Conservation (phyloP, 2,329 filamentous ascomycete genomes). For the Ophiosphaerella herpotricha region DNA sequence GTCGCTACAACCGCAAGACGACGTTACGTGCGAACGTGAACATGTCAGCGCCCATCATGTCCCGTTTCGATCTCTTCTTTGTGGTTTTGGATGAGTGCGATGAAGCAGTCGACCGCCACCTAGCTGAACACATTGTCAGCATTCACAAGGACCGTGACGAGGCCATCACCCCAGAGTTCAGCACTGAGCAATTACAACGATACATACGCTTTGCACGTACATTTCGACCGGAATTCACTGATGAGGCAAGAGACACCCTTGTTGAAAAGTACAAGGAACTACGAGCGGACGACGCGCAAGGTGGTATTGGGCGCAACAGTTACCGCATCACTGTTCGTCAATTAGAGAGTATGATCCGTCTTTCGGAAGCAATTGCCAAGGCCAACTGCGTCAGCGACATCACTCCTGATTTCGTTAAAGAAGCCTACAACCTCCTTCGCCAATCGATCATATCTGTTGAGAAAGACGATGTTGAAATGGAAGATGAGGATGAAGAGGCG, state of each 20-base stretch:
- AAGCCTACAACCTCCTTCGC: conserved; percentile 87
- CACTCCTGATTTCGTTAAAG: conserved; percentile 79
- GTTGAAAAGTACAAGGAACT: conserved; percentile 96
- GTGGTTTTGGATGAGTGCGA: conserved; percentile 97
- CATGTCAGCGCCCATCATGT: conserved; percentile 99
- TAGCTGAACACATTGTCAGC: conserved; percentile 92
- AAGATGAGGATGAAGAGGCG: conserved; percentile 73
- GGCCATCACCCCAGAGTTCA: conserved; percentile 89
- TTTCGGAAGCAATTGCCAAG: conserved; percentile 97
- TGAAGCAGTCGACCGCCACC: conserved; percentile 83
- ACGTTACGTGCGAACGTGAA: conserved; percentile 95
- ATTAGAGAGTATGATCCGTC: conserved; percentile 90
- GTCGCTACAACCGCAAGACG: conserved; percentile 95
- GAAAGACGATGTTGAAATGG: conserved; percentile 94
- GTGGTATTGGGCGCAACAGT: conserved; percentile 89
- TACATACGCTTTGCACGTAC: conserved; percentile 97
- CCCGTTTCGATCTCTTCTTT: conserved; percentile 98
- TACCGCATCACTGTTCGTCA: conserved; percentile 98
- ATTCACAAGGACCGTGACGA: conserved; percentile 92
- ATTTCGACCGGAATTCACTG: conserved; percentile 89
- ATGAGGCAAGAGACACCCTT: conserved; percentile 81
- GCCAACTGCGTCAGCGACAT: conserved; percentile 95
- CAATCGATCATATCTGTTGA: conserved; percentile 98
- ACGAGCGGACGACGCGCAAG: conserved; percentile 88
- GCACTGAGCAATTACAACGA: conserved; percentile 92